phyloP scores from a whole-genome alignment of 2,329 filamentous ascomycete species.

The Bisporella sp. region DNA sequence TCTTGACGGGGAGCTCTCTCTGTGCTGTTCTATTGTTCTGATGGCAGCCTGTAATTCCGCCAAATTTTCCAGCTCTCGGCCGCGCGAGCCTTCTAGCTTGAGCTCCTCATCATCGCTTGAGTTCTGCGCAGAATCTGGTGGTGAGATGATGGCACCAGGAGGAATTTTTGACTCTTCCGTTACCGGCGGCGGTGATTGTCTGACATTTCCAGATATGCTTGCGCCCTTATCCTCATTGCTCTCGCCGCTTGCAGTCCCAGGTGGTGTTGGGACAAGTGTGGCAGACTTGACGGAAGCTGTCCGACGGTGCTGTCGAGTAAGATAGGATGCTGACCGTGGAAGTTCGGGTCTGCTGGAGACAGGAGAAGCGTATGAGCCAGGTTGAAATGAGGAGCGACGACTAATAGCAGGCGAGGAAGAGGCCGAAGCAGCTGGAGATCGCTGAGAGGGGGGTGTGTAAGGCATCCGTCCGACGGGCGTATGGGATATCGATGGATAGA shows the following conservation, averaged over 20 bases:
- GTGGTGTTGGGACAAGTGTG: slow-evolving; percentile 22
- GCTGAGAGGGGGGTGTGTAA: slow-evolving; percentile 74
- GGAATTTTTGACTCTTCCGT: slow-evolving; percentile 69
- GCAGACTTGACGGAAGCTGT: slow-evolving; percentile 40
- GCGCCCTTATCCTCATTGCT: slow-evolving; percentile 22
- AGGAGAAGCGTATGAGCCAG: slow-evolving; percentile 24
- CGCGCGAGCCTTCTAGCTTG: slow-evolving; percentile 18
- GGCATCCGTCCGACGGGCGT: slow-evolving; percentile 55
- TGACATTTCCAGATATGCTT: slow-evolving; percentile 51
- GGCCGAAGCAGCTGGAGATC: slow-evolving; percentile 54
- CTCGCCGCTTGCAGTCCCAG: slow-evolving; percentile 22
- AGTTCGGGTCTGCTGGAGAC: slow-evolving; percentile 40
- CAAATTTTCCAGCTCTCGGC: slow-evolving; percentile 23
- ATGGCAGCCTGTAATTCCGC: slow-evolving; percentile 74
- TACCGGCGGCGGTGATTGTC: slow-evolving; percentile 78
- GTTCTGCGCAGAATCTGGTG: slow-evolving; percentile 75
- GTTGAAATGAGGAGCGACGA: slow-evolving; percentile 51
- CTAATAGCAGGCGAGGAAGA: slow-evolving; percentile 49
- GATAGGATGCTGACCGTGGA: slow-evolving; percentile 59
- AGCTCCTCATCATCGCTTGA: slow-evolving; percentile 78
- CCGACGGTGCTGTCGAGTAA: slow-evolving; percentile 52
- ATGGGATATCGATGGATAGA: background rate
- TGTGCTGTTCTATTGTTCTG: slow-evolving; percentile 65
- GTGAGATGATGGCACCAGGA: slow-evolving; percentile 79
- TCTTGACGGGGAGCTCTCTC: slow-evolving; percentile 51